These are phyloP conservation scores for Boletus rubescentipes DNA, from an alignment of 768 basidiomycete species.

Conservation along the genomic window DNA sequence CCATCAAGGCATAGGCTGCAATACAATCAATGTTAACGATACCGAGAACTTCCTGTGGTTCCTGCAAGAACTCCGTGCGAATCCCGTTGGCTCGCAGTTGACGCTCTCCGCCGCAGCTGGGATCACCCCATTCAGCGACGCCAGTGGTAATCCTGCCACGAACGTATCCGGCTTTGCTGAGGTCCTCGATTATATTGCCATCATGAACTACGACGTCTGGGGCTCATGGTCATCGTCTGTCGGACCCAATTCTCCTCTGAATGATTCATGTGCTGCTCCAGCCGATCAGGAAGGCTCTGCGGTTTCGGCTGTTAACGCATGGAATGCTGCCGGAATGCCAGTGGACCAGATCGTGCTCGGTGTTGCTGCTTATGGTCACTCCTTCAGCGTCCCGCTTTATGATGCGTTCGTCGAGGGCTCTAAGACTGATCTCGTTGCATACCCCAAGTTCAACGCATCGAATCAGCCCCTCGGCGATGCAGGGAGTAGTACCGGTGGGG, in stretches of 20 bases:
- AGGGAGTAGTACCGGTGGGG: conserved; percentile 48
- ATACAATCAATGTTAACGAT: conserved; percentile 55
- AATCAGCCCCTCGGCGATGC: conserved; percentile 53
- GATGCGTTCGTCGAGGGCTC: conserved; percentile 38
- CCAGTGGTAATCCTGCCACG: conserved; percentile 55
- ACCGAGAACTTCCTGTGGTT: conserved; percentile 76
- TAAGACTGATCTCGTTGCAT: conserved; percentile 39
- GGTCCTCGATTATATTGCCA: conserved; percentile 62
- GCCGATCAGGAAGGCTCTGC: conserved; percentile 71
- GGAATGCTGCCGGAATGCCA: conserved; percentile 79
- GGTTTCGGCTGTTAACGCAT: conserved; percentile 63
- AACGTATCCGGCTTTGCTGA: conserved; percentile 73
- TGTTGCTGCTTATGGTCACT: conserved; percentile 80
- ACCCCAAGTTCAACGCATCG: conserved; percentile 49
- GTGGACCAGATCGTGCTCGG: conserved; percentile 69
- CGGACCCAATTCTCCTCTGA: conserved; percentile 80
- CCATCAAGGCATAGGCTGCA: conserved; percentile 65
- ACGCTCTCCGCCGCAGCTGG: conserved; percentile 71
- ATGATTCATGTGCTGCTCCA: conserved; percentile 66
- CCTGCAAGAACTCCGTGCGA: conserved; percentile 62
- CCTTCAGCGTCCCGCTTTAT: conserved; percentile 46
- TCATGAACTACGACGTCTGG: conserved; percentile 68
- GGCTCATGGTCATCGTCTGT: conserved; percentile 50
- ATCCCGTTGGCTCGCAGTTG: conserved; percentile 49
- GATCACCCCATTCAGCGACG: conserved; percentile 60